These are phyloP conservation scores for Sporothrix mexicana DNA, from an alignment of 2,329 filamentous ascomycete species.

Conservation along the genomic window DNA sequence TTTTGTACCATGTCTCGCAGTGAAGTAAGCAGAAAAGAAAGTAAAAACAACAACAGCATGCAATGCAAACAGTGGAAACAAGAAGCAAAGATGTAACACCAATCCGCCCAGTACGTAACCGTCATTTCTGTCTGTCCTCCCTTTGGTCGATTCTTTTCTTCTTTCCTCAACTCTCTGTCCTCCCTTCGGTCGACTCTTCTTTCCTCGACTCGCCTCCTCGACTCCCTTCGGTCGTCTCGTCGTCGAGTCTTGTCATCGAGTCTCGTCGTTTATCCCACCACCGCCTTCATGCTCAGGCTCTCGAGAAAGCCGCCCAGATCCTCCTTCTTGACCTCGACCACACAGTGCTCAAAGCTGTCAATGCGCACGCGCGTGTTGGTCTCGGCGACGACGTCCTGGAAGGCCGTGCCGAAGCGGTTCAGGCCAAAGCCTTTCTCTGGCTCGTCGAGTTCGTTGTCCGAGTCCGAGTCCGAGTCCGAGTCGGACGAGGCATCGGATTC, in stretches of 20 bases:
- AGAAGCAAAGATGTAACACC: constrained; percentile 1
- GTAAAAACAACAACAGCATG: neutral
- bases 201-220: no score
- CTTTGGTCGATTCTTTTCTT: neutral
- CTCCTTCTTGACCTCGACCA: constrained; percentile 97
- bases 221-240: no score
- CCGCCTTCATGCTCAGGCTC: constrained; percentile 86
- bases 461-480: constrained; percentile 46
- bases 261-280: constrained; percentile 63
- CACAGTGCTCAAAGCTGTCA: constrained; percentile 96
- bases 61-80: neutral
- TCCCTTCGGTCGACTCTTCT: neutral
- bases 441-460: constrained; percentile 49
- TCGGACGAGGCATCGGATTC: no score
- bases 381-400: constrained; percentile 92
- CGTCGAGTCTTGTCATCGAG: no score
- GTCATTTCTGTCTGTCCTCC: neutral
- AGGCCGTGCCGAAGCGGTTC: constrained; percentile 92
- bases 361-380: constrained; percentile 89
- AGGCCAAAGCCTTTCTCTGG: constrained; percentile 65
- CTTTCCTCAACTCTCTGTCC: neutral
- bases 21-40: neutral
- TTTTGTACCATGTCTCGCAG: neutral
- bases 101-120: neutral
- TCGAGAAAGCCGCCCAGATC: constrained; percentile 91